Base-by-base conservation (phyloP, 1,284 basidiomycete genomes). In the Rhodotorula sp. region DNA sequence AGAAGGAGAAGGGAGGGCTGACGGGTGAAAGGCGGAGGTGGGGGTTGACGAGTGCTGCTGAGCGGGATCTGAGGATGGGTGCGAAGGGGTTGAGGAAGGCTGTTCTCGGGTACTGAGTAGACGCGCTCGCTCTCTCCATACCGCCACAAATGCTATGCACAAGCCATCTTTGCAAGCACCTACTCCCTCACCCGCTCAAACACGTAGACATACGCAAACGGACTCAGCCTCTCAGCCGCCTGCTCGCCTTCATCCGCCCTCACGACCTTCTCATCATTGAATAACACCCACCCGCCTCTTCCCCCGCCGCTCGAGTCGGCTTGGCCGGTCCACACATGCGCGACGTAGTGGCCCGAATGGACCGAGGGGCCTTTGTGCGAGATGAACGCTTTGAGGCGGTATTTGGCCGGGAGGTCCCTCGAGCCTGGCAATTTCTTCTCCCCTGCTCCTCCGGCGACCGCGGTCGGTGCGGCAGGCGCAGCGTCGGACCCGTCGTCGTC, bases 351-450 rank as follows among this genome's bases (percentile, higher is more conserved):
- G 0, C 94, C 94, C 0, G 91, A 94, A 79, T 95, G 93, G 28
- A 94, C 91, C 0, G 91, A 93, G 0, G 92, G 91, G 0, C 94
- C 95, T 77, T 97, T 98, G 84, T 99, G 95, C 65, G 93, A 97
- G 77, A 99, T 88, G 82, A 98, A 98, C 15, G 90, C 91, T 80
- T 93, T 92, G 44, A 97, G 85, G 51, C 83, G 83, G 82, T 93
- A 98, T 24, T 81, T 81, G 1, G 89, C 92, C 0, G 94, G 94
- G 0, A 93, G 82, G 3, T 70, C 58, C 22, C 61, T 62, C 13
- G 75, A 75, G 7, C 81, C 80, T 1, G 48, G 64, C 31, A 55
- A 22, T 18, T 66, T 46, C 3, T n/a, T 62, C 22, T 16, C 37
- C 13, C 15, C 31, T 28, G 13, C 30, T 11, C 28, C 15, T 20